phyloP scores from a whole-genome alignment of 2,329 filamentous ascomycete species.

The Phialemonium atrogriseum region DNA sequence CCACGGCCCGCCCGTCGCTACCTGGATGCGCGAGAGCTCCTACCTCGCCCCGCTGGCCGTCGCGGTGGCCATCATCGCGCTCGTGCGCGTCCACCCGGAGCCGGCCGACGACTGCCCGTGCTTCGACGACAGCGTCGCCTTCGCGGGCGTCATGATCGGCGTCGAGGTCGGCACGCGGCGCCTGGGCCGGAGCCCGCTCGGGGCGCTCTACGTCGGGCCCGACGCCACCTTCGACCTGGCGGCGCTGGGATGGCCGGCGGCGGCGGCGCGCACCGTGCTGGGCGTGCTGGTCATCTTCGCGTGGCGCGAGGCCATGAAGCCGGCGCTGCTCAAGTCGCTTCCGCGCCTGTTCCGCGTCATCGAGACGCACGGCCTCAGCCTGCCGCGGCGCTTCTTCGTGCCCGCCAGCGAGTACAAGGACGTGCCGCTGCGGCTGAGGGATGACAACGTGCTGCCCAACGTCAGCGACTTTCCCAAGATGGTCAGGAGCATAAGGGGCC shows the following conservation, averaged over 20 bases:
- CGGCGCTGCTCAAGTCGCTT: constrained; percentile 64
- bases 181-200: constrained; percentile 48
- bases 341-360: constrained; percentile 84
- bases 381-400: constrained; percentile 87
- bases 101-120: constrained; percentile 95
- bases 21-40: constrained; percentile 58
- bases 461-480: constrained; percentile 82
- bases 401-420: constrained; percentile 84
- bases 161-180: constrained; percentile 79
- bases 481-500: constrained; percentile 73
- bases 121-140: constrained; percentile 92
- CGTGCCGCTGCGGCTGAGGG: constrained; percentile 63
- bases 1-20: constrained; percentile 55
- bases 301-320: constrained; percentile 89
- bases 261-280: constrained; percentile 60
- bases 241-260: constrained; percentile 56
- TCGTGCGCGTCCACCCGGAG: constrained; percentile 88
- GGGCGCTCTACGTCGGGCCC: constrained; percentile 35
- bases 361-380: constrained; percentile 67
- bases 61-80: constrained; percentile 57
- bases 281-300: constrained; percentile 79
- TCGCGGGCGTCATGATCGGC: constrained; percentile 83
- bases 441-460: constrained; percentile 82
- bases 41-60: constrained; percentile 58
- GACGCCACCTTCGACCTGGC: constrained; percentile 55